Base-by-base conservation (phyloP, 257 asterid genomes). In the Rubia yunnanensis region DNA sequence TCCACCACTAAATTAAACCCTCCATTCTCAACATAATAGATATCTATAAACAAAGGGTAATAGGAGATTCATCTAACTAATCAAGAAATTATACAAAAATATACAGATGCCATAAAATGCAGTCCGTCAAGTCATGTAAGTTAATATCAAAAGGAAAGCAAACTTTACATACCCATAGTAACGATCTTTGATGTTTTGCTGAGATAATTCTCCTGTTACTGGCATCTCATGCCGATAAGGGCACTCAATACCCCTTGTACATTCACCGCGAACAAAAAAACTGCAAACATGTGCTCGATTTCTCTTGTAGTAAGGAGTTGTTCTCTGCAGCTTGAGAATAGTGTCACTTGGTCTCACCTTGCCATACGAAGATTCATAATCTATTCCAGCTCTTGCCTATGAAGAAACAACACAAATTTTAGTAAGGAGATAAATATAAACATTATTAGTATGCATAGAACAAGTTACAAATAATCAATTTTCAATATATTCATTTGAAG, bases 381-480 rank as follows among this genome's bases (percentile, higher is more conserved):
- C 99, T 56, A 94, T 88, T 35, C 99, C 99, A 65, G 98, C 98
- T 84, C 96, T 88, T 56, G 98, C 96, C 99, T 94, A 86, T 68
- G 66, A 74, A 27, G 28, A 32, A 41, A 36, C 48, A 72, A 46
- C 66, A 38, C 74, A 41, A 44, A 6, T 49, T 30, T 14, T 59
- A 31, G 49, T 22, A 14, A 56, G 13, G 58, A 65, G 28, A n/a
- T 14, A 6, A 32, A 32, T 3, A 44, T 3, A 15, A 44, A 15
- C n/a, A n/a, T n/a, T n/a, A n/a, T n/a, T n/a, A 17, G n/a, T 44
- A n/a, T n/a, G n/a, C 5, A 15, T 15, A 15, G 20, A 10, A 44
- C 22, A 44, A 14, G 17, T 5, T 44, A 44, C 22, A 44, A 15
- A 2, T 5, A 39, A 17, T 44, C 11, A 39, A 39, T 10, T 39